Evolutionary conservation across 208 protist species (phyloP), one percentile per base, ranked within the genome.

Genomic region (Trypanosoma platydactyli): DNA sequence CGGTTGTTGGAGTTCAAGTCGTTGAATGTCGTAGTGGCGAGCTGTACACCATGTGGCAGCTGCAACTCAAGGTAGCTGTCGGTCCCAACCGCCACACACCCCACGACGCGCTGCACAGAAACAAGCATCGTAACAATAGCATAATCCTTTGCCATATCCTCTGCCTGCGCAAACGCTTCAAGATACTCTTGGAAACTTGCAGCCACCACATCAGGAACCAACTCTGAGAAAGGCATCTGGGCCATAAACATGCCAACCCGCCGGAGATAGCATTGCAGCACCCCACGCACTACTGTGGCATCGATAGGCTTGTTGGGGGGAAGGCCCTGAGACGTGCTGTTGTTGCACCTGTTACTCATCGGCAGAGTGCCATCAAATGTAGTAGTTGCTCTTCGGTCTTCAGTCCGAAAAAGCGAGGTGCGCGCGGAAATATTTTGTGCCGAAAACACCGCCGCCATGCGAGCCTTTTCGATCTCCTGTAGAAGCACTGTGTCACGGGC

Each of bases 1-100:
- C 91, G 81, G 44, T 76, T 88, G 64, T 84, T 96, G 12, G 91
- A 94, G 69, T 92, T 94, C 46, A 80, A 73, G 53, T 93, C 88
- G 62, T 96, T 96, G 13, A 94, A 58, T 2, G 87, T 90, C 1
- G 88, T 88, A 5, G 76, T 68, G 6, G 84, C 84, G 27, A 86
- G 18, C 24, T 71, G 76, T 16, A 93, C 20, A n/a, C 91, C 91
- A 7, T 66, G 48, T 18, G 88, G 88, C 22, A 94, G 46, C 57
- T 88, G 64, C 53, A 93, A 25, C 16, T 81, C 65, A 5, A 86
- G 49, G 69, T 83, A 80, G 56, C 83, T 83, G 30, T 82, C 72
- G 22, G 81, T 68, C 27, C 75, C 74, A 25, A 93, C 74, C 29
- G 60, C 30, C 42, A 90, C 64, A 38, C 70, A 73, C 15, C 86